Evolutionary conservation across 2,329 filamentous ascomycete genomes (phyloP), one percentile per base, ranked within the genome.

Genomic region (Ceratocystis alfenasii): DNA sequence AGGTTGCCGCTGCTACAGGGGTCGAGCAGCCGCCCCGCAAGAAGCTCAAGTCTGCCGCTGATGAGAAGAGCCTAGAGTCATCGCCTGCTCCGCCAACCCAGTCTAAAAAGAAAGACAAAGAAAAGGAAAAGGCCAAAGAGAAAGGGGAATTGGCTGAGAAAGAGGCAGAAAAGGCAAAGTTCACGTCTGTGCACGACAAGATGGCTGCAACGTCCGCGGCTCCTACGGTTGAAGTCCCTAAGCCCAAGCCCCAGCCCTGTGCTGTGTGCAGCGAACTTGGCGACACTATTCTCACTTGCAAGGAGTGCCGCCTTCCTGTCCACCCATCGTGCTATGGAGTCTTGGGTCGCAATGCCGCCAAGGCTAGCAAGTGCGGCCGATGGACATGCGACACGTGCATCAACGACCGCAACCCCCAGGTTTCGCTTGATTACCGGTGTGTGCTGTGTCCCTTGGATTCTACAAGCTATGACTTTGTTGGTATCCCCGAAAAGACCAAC

Each of bases 341-440:
- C 41, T 70, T 83, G 48, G 84, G 87, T 59, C 85, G 87, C 66
- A 84, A 89, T 53, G 81, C 81, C 44, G 33, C 65, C 60, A 65
- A 68, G 53, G 63, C 66, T 15, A 44, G 63, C 53, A 62, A 61
- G 28, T 81, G 84, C 41, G 83, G 81, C 57, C 95, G 95, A 75
- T 99, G 94, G 94, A 84, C 87, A 50, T 99, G 94, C 75, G 94
- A 97, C 75, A 95, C 92, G 83, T 99, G 94, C 75, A 81, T 86
- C 46, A 99, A 99, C 72, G 94, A 99, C 73, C 90, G 91, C 74
- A 93, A 87, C 71, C 91, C 93, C 4, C 86, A 90, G 70, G 87
- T 95, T 57, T 96, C 94, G n/a, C 93, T 95, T 67, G 87, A 88
- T 72, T 97, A 97, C 75, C 89, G 93, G 76, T 99, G 94, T 75